phyloP scores from a whole-genome alignment of 305 asterid genomes.

The Fraxinus sp. region DNA sequence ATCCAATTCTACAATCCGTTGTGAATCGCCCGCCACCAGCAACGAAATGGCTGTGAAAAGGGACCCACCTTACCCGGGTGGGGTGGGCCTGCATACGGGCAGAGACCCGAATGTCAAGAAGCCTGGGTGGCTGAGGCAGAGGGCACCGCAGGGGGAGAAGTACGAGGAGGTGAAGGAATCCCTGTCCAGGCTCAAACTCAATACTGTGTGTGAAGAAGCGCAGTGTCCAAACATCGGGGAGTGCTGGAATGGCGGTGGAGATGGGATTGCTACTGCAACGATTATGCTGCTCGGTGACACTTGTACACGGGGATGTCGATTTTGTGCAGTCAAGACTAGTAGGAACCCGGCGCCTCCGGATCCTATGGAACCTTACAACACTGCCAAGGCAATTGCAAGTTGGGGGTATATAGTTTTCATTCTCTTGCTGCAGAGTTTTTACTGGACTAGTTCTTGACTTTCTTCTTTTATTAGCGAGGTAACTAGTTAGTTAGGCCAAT shows the following conservation, averaged over 20 bases:
- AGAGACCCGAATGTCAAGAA: constrained; percentile 78
- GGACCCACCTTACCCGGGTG: constrained; percentile 42
- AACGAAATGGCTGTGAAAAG: neutral
- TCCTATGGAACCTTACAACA: constrained; percentile 87
- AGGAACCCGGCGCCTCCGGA: constrained; percentile 92
- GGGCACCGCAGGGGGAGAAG: constrained; percentile 89
- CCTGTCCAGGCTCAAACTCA: constrained; percentile 66
- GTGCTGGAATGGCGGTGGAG: constrained; percentile 99
- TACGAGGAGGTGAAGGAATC: constrained; percentile 85
- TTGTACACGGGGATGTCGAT: constrained; percentile 92
- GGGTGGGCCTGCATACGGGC: constrained; percentile 70
- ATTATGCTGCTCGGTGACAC: constrained; percentile 97
- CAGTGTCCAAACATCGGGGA: constrained; percentile 97
- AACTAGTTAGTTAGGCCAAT: neutral
- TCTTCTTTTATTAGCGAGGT: neutral
- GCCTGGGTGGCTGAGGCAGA: constrained; percentile 91
- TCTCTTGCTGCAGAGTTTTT: neutral
- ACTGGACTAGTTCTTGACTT: neutral
- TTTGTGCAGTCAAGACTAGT: constrained; percentile 96
- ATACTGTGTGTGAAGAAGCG: constrained; percentile 94
- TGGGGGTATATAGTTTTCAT: constrained; percentile 62
- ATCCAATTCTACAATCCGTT: constrained; percentile 24
- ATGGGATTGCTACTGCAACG: constrained; percentile 91
- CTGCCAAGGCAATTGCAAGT: constrained; percentile 88
- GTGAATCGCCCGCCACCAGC: constrained; percentile 27